phyloP scores from a whole-genome alignment of 345 rosid species.

The Euclidium syriacum region DNA sequence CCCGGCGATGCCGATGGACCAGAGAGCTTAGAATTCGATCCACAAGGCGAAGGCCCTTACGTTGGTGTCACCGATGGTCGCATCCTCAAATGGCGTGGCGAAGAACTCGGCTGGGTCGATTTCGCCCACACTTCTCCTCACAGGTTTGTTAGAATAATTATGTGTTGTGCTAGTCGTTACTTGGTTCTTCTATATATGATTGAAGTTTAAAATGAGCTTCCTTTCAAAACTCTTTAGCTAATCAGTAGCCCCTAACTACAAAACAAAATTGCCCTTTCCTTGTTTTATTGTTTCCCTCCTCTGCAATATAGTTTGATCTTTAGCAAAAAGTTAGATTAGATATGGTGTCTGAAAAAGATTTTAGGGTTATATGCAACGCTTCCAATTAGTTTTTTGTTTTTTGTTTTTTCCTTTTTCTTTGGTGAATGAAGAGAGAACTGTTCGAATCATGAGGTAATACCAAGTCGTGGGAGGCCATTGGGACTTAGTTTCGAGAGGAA shows the following conservation, averaged over 20 bases:
- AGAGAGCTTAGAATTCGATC: conserved; percentile 30
- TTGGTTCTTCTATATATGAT: too few relatives aligned
- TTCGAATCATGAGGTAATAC: conserved; percentile 33
- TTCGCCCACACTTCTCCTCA: conserved; percentile 53
- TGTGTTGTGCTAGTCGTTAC: too few relatives aligned
- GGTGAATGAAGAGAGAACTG: conserved; percentile 21
- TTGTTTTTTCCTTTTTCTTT: neutral
- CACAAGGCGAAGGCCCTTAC: conserved; percentile 41
- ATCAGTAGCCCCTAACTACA: too few relatives aligned
- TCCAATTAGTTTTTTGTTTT: neutral
- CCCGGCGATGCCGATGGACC: conserved; percentile 25
- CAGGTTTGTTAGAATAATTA: conserved; percentile 43
- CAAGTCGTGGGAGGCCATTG: conserved; percentile 67
- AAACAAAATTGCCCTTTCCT: neutral
- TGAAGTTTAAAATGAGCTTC: too few relatives aligned
- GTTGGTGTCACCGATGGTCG: conserved; percentile 71
- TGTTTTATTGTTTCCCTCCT: too few relatives aligned
- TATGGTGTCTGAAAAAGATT: too few relatives aligned
- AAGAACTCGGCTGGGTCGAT: conserved; percentile 45
- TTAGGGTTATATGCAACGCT: neutral
- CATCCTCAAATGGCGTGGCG: conserved; percentile 36
- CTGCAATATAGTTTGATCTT: too few relatives aligned
- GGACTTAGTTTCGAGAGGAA: conserved; percentile 51
- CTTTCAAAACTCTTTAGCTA: too few relatives aligned
- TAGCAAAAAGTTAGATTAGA: too few relatives aligned